phyloP scores from a whole-genome alignment of 495 filamentous ascomycete genomes.

The Elasticomyces elasticus region DNA sequence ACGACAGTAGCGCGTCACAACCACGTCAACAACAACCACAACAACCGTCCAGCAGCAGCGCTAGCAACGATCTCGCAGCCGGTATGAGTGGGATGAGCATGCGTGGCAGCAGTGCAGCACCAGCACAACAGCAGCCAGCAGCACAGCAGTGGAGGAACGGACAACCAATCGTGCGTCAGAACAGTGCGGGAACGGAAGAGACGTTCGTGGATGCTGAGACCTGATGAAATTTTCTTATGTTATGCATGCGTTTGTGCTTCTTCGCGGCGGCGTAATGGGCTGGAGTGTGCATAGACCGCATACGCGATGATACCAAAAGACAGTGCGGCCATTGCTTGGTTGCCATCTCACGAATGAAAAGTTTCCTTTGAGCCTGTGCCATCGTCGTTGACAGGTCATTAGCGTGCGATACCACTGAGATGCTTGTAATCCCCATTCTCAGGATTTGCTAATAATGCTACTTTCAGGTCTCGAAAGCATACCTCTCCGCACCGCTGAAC shows the following conservation, averaged over 20 bases:
- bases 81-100: slow-evolving; percentile 4
- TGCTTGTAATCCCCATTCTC: too few species aligned
- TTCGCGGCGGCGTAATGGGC: background rate
- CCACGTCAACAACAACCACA: background rate
- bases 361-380: background rate
- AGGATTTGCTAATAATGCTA: too few species aligned
- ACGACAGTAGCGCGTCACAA: slow-evolving; percentile 10
- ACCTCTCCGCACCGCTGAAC: too few species aligned
- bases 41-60: background rate
- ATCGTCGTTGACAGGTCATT: too few species aligned
- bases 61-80: background rate
- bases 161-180: slow-evolving; percentile 2
- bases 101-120: background rate
- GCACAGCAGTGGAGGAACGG: background rate
- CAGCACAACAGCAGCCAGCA: background rate
- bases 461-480: too few species aligned
- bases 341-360: background rate
- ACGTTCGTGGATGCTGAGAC: slow-evolving; percentile 15
- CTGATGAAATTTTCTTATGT: background rate
- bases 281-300: background rate
- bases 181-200: slow-evolving; percentile 12
- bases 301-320: background rate
- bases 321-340: background rate
- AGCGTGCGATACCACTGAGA: too few species aligned
- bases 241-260: background rate